Conservation (phyloP, 2,329 filamentous ascomycete species). For the Metarhizium robertsii region DNA sequence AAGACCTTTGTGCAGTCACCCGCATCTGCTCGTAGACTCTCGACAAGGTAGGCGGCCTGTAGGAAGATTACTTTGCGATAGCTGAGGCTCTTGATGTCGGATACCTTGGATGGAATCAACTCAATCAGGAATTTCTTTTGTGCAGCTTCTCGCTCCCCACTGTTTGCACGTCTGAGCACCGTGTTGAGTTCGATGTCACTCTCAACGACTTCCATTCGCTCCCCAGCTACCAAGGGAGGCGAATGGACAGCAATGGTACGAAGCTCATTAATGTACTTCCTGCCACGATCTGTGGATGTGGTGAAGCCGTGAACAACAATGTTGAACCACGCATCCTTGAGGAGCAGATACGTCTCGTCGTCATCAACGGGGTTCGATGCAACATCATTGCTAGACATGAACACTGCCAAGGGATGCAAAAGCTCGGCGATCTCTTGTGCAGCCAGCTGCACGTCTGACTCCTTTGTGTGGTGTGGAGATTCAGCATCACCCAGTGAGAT, state of each 20-base stretch:
- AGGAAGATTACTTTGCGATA: slow-evolving; percentile 91
- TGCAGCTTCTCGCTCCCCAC: slow-evolving; percentile 62
- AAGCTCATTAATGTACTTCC: slow-evolving; percentile 66
- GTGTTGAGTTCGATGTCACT: slow-evolving; percentile 97
- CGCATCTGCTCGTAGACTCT: slow-evolving; percentile 74
- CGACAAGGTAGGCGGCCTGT: slow-evolving; percentile 81
- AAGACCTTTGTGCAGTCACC: slow-evolving; percentile 87
- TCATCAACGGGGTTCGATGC: slow-evolving; percentile 39
- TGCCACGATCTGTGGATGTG: slow-evolving; percentile 61
- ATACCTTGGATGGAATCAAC: slow-evolving; percentile 65
- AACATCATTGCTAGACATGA: slow-evolving; percentile 62
- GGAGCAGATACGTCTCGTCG: slow-evolving; percentile 62
- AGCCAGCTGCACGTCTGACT: slow-evolving; percentile 72
- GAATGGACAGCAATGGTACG: slow-evolving; percentile 80
- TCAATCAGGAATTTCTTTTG: slow-evolving; percentile 72
- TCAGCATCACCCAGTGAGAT: slow-evolving; percentile 85
- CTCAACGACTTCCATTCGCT: slow-evolving; percentile 81
- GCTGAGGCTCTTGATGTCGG: slow-evolving; percentile 71
- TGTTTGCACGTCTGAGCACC: slow-evolving; percentile 78
- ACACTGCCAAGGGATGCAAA: slow-evolving; percentile 74
- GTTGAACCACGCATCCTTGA: slow-evolving; percentile 97
- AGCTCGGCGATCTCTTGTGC: slow-evolving; percentile 82
- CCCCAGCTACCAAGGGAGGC: slow-evolving; percentile 76
- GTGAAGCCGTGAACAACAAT: slow-evolving; percentile 90
- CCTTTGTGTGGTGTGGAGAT: slow-evolving; percentile 61